Evolutionary conservation across 768 basidiomycete species (phyloP).

Genomic region (Mycena chlorophos): DNA sequence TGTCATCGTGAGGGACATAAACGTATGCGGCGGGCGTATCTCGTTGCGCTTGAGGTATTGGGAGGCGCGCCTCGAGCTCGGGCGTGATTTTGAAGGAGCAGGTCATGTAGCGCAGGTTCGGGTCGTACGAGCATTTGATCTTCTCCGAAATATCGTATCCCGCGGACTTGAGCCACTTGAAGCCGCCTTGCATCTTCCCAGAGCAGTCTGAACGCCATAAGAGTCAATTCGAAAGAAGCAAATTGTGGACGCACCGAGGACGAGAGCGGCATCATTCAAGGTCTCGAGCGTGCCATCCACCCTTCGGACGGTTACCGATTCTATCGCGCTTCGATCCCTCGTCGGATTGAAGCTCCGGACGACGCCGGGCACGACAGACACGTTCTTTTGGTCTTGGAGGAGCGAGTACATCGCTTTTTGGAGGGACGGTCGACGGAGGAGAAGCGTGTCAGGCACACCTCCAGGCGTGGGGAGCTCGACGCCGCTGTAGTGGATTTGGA

Average conservation of each 20-base stretch:
- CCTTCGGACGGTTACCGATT: constrained; percentile 12
- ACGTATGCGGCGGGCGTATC: background rate
- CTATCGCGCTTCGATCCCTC: background rate
- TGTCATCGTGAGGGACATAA: background rate
- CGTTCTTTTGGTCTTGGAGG: constrained; percentile 1
- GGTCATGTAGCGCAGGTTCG: constrained; percentile 7
- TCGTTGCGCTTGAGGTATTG: background rate
- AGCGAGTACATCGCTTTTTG: constrained; percentile 23
- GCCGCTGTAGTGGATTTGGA: constrained; percentile 19
- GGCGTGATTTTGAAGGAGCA: background rate
- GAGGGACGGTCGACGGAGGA: constrained; percentile 17
- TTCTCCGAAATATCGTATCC: background rate
- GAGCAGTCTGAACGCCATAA: background rate
- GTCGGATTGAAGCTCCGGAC: constrained; percentile 5
- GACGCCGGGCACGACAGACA: constrained; percentile 2
- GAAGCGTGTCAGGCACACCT: constrained; percentile 16
- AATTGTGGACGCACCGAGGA: constrained; percentile 7
- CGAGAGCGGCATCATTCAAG: constrained; percentile 9
- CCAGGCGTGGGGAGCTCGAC: constrained; percentile 8
- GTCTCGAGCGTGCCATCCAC: constrained; percentile 5
- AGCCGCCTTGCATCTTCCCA: background rate
- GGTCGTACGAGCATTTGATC: constrained; percentile 5
- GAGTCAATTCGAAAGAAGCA: constrained; percentile 16
- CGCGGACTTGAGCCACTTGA: constrained; percentile 11
- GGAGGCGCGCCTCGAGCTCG: constrained; percentile 8